A percentile compares a stretch with the other conserved stretches of the same genome.
These are phyloP conservation scores for Nicotiana knightiana DNA, from an alignment of 257 asterid species.

Conservation along the genomic window DNA sequence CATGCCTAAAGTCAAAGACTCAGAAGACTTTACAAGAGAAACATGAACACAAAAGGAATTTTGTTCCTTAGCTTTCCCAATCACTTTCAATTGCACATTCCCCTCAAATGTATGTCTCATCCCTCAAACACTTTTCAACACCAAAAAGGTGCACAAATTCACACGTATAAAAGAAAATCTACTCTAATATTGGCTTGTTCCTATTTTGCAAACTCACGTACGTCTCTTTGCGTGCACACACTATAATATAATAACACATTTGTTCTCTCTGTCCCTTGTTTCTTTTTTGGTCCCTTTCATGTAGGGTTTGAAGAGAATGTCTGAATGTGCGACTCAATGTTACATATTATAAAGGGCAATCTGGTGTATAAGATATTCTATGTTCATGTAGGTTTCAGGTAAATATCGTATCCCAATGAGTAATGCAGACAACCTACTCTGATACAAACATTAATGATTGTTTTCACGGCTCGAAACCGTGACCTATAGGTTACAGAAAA, in stretches of 20 bases:
- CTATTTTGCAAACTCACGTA: background rate
- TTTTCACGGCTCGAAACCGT: too few relatives aligned
- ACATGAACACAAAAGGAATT: background rate
- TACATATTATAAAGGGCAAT: background rate
- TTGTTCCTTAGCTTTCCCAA: background rate
- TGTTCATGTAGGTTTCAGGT: too few relatives aligned
- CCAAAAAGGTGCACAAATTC: background rate
- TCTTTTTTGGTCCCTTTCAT: too few relatives aligned
- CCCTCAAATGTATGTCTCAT: background rate
- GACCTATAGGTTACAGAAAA: too few relatives aligned
- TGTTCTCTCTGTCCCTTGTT: background rate
- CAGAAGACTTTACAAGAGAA: too few relatives aligned
- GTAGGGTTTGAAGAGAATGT: background rate
- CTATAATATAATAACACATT: background rate
- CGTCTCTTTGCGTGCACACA: background rate
- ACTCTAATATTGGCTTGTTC: background rate
- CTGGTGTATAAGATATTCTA: accelerated
- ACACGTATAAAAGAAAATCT: background rate
- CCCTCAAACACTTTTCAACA: background rate
- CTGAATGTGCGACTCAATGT: background rate
- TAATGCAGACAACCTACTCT: too few relatives aligned
- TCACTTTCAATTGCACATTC: background rate
- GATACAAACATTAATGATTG: too few relatives aligned
- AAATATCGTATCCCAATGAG: too few relatives aligned
- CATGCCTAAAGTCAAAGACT: too few relatives aligned